Evolutionary conservation across 225 moss, liverwort and hornwort species (phyloP).

Genomic region (Antitrichia curtipendula): DNA sequence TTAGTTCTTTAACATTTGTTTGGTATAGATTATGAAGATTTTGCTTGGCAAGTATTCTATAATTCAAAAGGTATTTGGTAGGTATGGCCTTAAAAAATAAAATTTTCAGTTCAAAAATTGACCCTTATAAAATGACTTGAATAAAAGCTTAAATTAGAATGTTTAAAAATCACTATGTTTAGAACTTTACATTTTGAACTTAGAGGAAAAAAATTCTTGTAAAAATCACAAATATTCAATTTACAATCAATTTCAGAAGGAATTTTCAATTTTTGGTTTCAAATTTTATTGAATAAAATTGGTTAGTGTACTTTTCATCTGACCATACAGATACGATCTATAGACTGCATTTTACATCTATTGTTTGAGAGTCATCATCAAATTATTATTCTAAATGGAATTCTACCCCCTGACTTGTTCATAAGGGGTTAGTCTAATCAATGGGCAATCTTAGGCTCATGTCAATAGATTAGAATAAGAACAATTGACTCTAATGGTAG

Average conservation of each 20-base stretch:
- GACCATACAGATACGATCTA: too few relatives aligned
- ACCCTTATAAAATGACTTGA: background rate
- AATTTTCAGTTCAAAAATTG: background rate
- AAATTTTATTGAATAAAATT: background rate
- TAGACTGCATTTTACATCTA: too few relatives aligned
- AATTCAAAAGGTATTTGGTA: fast-evolving
- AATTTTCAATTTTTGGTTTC: background rate
- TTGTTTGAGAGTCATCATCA: too few relatives aligned
- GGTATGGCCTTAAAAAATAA: background rate
- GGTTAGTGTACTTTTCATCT: background rate
- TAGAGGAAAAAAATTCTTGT: background rate
- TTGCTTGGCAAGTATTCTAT: background rate
- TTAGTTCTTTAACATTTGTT: background rate
- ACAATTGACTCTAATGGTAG: too few relatives aligned
- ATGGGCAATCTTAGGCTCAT: too few relatives aligned
- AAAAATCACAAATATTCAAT: background rate
- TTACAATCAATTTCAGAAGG: background rate
- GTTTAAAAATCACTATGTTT: fast-evolving
- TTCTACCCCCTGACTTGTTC: too few relatives aligned
- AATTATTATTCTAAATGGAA: too few relatives aligned
- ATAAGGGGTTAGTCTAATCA: too few relatives aligned
- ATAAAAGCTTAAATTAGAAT: too few relatives aligned
- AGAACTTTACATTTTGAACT: background rate
- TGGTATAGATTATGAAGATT: background rate
- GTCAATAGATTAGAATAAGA: too few relatives aligned